These are phyloP conservation scores for Silybum marianum DNA, from an alignment of 129 eudicot genomes.

Conservation along the genomic window DNA sequence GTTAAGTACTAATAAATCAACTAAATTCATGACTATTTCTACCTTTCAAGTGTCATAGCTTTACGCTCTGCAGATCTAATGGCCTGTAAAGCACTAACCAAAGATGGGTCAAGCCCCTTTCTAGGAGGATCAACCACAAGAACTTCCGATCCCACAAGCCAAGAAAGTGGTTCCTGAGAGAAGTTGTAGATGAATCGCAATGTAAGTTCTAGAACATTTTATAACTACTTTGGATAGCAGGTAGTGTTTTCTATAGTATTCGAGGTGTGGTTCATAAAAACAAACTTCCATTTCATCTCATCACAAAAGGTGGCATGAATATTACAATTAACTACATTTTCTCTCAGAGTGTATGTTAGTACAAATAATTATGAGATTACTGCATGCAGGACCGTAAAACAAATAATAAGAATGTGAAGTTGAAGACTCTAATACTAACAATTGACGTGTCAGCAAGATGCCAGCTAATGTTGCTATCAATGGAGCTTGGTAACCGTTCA, in stretches of 20 bases:
- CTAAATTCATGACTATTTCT: not conserved
- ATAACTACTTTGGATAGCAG: not conserved
- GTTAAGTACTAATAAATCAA: constrained; percentile 9
- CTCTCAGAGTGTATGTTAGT: constrained; percentile 14
- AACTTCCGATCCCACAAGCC: constrained; percentile 95
- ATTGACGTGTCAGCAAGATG: constrained; percentile 85
- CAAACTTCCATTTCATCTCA: constrained; percentile 5
- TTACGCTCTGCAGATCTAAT: constrained; percentile 57
- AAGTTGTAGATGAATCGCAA: constrained; percentile 25
- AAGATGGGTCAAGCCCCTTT: constrained; percentile 85
- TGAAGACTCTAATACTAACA: constrained; percentile 47
- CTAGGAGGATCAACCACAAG: constrained; percentile 99
- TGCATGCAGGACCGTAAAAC: constrained; percentile 8
- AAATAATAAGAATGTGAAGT: constrained; percentile 9
- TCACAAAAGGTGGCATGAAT: constrained; percentile 4
- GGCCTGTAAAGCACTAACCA: constrained; percentile 55
- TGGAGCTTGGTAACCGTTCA: constrained; percentile 65
- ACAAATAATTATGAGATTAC: constrained; percentile 15
- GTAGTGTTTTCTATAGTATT: not conserved
- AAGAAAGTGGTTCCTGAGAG: constrained; percentile 84
- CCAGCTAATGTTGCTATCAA: constrained; percentile 91
- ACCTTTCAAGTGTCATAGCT: constrained; percentile 62
- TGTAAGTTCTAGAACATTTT: constrained; percentile 8
- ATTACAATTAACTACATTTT: not conserved
- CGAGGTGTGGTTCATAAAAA: not conserved